Evolutionary conservation across 257 asterid genomes (phyloP), one percentile per base, ranked within the genome.

Genomic region (Petunia axillaris): DNA sequence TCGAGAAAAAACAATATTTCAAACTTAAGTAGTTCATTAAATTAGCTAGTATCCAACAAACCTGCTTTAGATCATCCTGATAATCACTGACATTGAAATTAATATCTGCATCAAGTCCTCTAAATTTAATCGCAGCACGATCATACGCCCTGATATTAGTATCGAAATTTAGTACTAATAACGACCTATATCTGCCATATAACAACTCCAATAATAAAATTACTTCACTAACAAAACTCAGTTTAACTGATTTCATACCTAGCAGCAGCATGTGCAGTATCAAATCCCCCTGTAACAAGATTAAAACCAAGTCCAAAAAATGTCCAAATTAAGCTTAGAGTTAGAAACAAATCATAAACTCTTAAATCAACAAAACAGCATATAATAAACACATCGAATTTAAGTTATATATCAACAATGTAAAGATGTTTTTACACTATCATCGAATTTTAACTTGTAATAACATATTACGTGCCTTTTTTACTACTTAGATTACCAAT

Each of bases 181-280:
- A 38, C 52, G 4, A 2, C 25, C 1, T 4, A 25, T 41, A 38
- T 75, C 73, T 54, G 15, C 37, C 68, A 59, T 67, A 15, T 60
- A 75, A 36, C 39, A 65, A 15, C 64, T 78, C 54, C 40, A 40
- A 82, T 77, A 79, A 35, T 64, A 79, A n/a, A 58, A 58, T 8
- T 48, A 52, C 63, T 57, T 15, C 35, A 5, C 36, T 55, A 41
- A 70, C 53, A 53, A 68, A 70, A 73, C n/a, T 79, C 66, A 77
- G 7, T 58, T 36, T 79, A 81, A 82, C 59, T 10, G 1, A 64
- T 59, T 10, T 79, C 82, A 83, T 88, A 95, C 99, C 96, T 92
- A 78, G 99, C 99, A 14, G 99, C 99, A 74, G 97, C 87, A 87
- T 92, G 99, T 16, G 99, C 99, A 81, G 99, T 95, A 87, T 95